These are phyloP conservation scores for Pugionium cornutum DNA, from an alignment of 345 rosid species.

Conservation along the genomic window DNA sequence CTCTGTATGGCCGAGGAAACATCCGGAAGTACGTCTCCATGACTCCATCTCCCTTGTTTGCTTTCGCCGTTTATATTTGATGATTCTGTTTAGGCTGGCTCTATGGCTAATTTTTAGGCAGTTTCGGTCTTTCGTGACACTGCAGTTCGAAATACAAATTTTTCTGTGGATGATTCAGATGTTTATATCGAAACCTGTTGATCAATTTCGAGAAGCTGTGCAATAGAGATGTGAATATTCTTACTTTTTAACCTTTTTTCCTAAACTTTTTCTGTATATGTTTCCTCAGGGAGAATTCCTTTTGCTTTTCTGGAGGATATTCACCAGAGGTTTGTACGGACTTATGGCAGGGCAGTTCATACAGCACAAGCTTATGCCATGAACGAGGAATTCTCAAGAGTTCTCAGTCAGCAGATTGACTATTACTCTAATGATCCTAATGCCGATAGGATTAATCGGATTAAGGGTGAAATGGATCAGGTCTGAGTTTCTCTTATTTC, in stretches of 20 bases:
- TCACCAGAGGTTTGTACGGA: slow-evolving; percentile 62
- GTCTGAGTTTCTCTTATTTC: slow-evolving; percentile 34
- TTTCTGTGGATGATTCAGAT: too few relatives aligned
- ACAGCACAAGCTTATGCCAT: slow-evolving; percentile 92
- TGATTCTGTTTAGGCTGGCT: not conserved
- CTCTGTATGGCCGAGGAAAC: slow-evolving; percentile 98
- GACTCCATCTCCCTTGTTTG: not conserved
- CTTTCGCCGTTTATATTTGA: not conserved
- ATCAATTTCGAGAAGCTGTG: not conserved
- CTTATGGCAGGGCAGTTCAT: slow-evolving; percentile 75
- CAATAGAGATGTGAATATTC: not conserved
- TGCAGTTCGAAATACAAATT: not conserved
- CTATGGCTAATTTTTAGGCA: not conserved
- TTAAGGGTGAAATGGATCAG: slow-evolving; percentile 88
- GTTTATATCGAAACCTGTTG: too few relatives aligned
- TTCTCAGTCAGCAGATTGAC: slow-evolving; percentile 96
- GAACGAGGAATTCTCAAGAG: slow-evolving; percentile 98
- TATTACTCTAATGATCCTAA: slow-evolving; percentile 90
- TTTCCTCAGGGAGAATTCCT: slow-evolving; percentile 75
- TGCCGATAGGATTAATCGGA: slow-evolving; percentile 82
- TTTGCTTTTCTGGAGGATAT: slow-evolving; percentile 75
- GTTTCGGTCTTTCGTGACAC: slow-evolving; percentile 14
- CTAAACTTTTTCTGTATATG: too few relatives aligned
- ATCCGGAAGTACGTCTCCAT: slow-evolving; percentile 64
- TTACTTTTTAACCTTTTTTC: not conserved